phyloP scores from a whole-genome alignment of 2,329 filamentous ascomycete species.

The Colletotrichum eleusines region DNA sequence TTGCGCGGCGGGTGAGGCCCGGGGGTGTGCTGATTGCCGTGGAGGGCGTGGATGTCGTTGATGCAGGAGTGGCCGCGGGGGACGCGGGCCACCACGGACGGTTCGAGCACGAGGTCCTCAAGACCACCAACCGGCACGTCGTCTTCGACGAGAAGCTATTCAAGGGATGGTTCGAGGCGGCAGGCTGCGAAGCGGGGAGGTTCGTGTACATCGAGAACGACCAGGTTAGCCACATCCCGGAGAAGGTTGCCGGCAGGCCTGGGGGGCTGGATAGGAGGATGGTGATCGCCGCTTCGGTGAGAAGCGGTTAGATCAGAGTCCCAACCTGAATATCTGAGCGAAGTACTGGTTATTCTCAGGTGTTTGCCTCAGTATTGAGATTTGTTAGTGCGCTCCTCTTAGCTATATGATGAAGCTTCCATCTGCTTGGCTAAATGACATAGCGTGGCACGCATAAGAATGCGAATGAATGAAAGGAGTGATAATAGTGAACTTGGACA shows the following conservation, averaged over 20 bases:
- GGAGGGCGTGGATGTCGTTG: slow-evolving; percentile 46
- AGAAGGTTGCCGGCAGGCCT: slow-evolving; percentile 1
- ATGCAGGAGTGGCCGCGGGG: slow-evolving; percentile 22
- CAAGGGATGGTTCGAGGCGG: slow-evolving; percentile 42
- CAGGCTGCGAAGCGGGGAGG: slow-evolving; percentile 60
- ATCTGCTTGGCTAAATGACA: not conserved
- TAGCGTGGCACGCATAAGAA: too few species aligned
- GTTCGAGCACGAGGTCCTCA: slow-evolving; percentile 21
- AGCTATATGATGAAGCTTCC: not conserved
- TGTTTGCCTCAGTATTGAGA: not conserved
- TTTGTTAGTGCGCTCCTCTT: not conserved
- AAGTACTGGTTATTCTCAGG: not conserved
- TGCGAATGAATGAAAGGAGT: not conserved
- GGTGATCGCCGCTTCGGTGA: slow-evolving; percentile 27
- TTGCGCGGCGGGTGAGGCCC: slow-evolving; percentile 47
- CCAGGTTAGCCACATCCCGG: slow-evolving; percentile 35
- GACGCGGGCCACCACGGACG: slow-evolving; percentile 34
- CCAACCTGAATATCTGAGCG: too few species aligned
- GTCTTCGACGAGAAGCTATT: slow-evolving; percentile 45
- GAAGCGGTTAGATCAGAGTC: not conserved
- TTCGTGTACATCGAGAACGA: slow-evolving; percentile 33
- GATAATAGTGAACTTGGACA: too few species aligned
- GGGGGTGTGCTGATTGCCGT: slow-evolving; percentile 51
- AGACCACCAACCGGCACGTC: slow-evolving; percentile 43
- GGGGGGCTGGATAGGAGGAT: slow-evolving; percentile 31